A percentile compares a stretch with the other conserved stretches of the same genome.
phyloP scores from a whole-genome alignment of 345 rosid genomes.

The Syzygium oleosum region DNA sequence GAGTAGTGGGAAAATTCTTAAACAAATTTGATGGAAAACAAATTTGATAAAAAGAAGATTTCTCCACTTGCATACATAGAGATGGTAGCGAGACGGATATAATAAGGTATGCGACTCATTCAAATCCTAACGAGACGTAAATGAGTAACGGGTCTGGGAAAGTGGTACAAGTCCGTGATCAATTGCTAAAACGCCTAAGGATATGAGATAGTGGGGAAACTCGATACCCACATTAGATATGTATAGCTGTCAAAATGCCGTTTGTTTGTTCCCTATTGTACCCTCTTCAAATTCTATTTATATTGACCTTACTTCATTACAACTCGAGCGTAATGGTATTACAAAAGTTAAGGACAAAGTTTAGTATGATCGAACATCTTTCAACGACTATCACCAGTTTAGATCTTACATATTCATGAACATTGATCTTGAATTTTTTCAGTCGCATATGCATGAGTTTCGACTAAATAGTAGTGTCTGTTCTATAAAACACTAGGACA shows the following conservation, averaged over 20 bases:
- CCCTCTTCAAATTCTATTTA: neutral
- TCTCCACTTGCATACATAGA: neutral
- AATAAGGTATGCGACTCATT: fast-evolving
- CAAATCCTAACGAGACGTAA: fast-evolving
- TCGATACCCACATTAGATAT: neutral
- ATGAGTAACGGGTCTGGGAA: too few relatives aligned
- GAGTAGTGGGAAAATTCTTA: neutral
- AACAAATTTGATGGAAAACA: neutral
- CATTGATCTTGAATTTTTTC: neutral
- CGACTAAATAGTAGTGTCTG: neutral
- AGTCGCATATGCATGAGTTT: neutral
- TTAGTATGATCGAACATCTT: neutral
- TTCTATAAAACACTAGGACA: too few relatives aligned
- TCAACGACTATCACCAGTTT: neutral
- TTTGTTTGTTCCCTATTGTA: neutral
- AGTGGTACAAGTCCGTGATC: too few relatives aligned
- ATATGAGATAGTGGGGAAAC: too few relatives aligned
- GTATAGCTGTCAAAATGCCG: neutral
- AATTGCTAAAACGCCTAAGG: too few relatives aligned
- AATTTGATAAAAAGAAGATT: neutral
- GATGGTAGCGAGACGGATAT: neutral
- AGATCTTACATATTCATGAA: neutral
- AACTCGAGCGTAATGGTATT: neutral
- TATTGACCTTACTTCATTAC: neutral
- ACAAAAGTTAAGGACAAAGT: neutral